phyloP scores from a whole-genome alignment of 768 basidiomycete species.

The Leccinum incarnatum region DNA sequence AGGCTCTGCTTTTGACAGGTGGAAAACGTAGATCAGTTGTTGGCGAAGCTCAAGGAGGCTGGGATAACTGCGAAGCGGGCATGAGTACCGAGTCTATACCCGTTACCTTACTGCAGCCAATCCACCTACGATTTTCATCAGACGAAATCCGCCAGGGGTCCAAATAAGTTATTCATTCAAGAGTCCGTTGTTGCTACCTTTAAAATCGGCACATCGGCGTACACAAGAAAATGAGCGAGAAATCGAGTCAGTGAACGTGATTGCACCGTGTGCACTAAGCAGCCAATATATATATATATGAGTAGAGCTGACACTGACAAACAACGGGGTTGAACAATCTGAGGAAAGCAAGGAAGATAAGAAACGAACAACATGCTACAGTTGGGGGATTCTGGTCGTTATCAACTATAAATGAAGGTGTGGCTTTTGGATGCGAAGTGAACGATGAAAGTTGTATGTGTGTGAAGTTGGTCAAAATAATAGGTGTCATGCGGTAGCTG shows the following conservation, averaged over 20 bases:
- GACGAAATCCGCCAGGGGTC: background rate
- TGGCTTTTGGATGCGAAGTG: conserved; percentile 9
- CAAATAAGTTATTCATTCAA: conserved; percentile 21
- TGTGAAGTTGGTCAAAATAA: background rate
- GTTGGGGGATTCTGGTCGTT: conserved; percentile 8
- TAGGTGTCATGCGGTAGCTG: conserved; percentile 10
- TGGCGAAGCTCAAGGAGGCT: conserved; percentile 85
- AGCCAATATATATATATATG: conserved; percentile 23
- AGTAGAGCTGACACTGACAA: conserved; percentile 15
- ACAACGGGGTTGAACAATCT: conserved; percentile 10
- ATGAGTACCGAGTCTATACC: conserved; percentile 15
- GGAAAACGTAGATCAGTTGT: conserved; percentile 82
- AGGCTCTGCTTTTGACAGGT: conserved; percentile 42
- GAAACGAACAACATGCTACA: conserved; percentile 29
- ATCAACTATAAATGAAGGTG: conserved; percentile 15
- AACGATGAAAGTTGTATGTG: conserved; percentile 1
- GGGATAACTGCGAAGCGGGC: conserved; percentile 46
- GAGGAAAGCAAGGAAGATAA: conserved; percentile 6
- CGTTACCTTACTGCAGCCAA: background rate
- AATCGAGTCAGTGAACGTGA: conserved; percentile 2
- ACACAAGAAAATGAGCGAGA: conserved; percentile 13
- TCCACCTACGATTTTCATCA: background rate
- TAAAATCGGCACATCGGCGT: conserved; percentile 1
- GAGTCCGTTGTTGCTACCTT: conserved; percentile 6
- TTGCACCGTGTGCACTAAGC: conserved; percentile 17